Evolutionary conservation across 441 rosid genomes (phyloP).

Genomic region (Syzygium malaccense): DNA sequence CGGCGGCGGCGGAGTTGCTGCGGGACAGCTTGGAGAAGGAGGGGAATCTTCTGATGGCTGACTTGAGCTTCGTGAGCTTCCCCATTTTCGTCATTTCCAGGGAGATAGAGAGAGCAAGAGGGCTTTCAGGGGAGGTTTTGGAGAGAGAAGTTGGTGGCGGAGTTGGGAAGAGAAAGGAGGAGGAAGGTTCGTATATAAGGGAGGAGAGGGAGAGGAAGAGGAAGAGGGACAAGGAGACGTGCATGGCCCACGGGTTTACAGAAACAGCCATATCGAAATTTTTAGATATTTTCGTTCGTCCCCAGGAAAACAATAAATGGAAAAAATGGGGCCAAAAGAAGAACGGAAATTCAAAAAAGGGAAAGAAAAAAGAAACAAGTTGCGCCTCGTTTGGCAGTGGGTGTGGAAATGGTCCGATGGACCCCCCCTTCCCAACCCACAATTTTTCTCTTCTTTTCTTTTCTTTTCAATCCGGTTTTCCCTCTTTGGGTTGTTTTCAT

Average conservation of each 20-base stretch:
- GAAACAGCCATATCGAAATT: slow-evolving; percentile 48
- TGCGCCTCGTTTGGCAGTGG: not conserved
- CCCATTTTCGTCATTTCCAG: slow-evolving; percentile 54
- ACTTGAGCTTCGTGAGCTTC: slow-evolving; percentile 76
- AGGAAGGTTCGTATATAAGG: slow-evolving; percentile 17
- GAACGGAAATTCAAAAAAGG: not conserved
- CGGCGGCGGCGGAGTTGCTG: not conserved
- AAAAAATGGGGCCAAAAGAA: not conserved
- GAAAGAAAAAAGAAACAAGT: not conserved
- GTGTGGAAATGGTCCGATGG: not conserved
- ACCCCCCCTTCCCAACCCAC: not conserved
- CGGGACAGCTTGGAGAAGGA: slow-evolving; percentile 54
- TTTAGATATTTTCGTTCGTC: slow-evolving; percentile 7
- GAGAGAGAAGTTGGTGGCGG: not conserved
- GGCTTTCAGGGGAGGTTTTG: slow-evolving; percentile 1
- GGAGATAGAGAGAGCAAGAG: not conserved
- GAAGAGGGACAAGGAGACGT: not conserved
- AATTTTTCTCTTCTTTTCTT: not conserved
- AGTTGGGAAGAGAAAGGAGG: slow-evolving; percentile 1
- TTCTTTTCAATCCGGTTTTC: not conserved
- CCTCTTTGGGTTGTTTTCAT: not conserved
- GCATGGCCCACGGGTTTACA: slow-evolving; percentile 57
- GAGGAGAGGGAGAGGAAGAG: not conserved
- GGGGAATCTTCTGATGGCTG: slow-evolving; percentile 75
- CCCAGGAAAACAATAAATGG: not conserved